These are phyloP conservation scores for Bathelium albidoporum DNA, from an alignment of 495 filamentous ascomycete genomes.

Conservation along the genomic window DNA sequence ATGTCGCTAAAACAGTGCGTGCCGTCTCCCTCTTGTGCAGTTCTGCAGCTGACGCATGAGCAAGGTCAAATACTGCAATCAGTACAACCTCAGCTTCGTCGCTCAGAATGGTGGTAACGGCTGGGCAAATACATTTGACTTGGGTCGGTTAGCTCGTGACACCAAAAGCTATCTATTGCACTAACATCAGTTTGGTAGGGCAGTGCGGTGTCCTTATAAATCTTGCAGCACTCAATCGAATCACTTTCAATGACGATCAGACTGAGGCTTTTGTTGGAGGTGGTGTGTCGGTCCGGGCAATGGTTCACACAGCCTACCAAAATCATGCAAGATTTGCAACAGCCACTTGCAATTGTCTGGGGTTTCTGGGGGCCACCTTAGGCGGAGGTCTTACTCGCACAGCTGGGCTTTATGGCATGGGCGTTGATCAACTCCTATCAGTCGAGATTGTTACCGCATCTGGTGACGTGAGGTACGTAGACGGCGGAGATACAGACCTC, in stretches of 20 bases:
- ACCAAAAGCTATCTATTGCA: not conserved
- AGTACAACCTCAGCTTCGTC: slow-evolving; percentile 6
- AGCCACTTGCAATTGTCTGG: not conserved
- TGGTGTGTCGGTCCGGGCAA: not conserved
- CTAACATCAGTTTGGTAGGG: not conserved
- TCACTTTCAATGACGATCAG: not conserved
- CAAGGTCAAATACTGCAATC: slow-evolving; percentile 9
- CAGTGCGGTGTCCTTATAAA: not conserved
- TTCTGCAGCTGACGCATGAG: not conserved
- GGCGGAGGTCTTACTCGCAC: not conserved
- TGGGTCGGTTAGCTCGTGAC: not conserved
- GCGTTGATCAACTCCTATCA: not conserved
- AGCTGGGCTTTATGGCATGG: not conserved
- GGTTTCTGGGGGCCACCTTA: not conserved
- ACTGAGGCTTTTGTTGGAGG: not conserved
- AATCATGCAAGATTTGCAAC: not conserved
- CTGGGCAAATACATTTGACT: slow-evolving; percentile 12
- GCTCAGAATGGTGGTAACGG: slow-evolving; percentile 14
- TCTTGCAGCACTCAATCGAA: not conserved
- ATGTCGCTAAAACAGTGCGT: not conserved
- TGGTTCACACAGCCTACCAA: not conserved
- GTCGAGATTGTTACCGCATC: not conserved
- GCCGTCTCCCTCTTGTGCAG: not conserved
- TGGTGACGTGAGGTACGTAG: not conserved
- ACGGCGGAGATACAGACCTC: slow-evolving; percentile 25